Percentiles rank a stretch among this genome's conserved stretches.
phyloP scores from a whole-genome alignment of 352 stramenopile genomes.

The Phytophthora nicotianae region DNA sequence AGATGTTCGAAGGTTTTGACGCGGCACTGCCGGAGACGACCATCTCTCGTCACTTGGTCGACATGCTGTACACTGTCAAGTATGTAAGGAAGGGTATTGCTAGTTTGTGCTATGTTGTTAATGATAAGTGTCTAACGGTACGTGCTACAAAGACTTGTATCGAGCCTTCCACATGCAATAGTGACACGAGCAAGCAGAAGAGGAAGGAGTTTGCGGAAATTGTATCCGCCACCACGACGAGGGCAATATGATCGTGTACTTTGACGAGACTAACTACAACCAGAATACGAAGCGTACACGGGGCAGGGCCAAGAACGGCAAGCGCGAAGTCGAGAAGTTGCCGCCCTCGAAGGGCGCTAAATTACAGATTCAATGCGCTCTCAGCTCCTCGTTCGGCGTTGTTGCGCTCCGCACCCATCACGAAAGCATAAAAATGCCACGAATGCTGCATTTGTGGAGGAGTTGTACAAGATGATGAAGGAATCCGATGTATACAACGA shows the following conservation, averaged over 20 bases:
- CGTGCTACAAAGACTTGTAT: neutral
- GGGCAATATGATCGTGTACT: conserved; percentile 6
- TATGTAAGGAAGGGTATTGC: conserved; percentile 3
- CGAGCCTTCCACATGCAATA: conserved; percentile 13
- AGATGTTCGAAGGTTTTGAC: neutral
- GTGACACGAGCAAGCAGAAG: conserved; percentile 9
- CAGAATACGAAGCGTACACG: conserved; percentile 12
- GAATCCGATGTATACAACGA: neutral
- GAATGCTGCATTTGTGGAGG: conserved; percentile 9
- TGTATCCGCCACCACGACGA: neutral
- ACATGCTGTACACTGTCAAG: conserved; percentile 13
- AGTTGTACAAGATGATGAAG: conserved; percentile 4
- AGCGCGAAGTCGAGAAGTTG: neutral
- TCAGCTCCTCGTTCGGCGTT: neutral
- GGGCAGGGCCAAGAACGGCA: conserved; percentile 6
- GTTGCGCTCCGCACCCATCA: neutral
- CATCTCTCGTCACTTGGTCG: conserved; percentile 3
- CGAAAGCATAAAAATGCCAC: conserved; percentile 10
- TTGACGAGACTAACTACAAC: conserved; percentile 24
- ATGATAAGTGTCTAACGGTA: no score
- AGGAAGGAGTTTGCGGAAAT: neutral
- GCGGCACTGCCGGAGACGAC: neutral
- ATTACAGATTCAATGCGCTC: conserved; percentile 15
- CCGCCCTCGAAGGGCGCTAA: conserved; percentile 7
- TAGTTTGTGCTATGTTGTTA: no score